Conservation (phyloP, 2,329 filamentous ascomycete species). For the Hymenoscyphus fraxineus region DNA sequence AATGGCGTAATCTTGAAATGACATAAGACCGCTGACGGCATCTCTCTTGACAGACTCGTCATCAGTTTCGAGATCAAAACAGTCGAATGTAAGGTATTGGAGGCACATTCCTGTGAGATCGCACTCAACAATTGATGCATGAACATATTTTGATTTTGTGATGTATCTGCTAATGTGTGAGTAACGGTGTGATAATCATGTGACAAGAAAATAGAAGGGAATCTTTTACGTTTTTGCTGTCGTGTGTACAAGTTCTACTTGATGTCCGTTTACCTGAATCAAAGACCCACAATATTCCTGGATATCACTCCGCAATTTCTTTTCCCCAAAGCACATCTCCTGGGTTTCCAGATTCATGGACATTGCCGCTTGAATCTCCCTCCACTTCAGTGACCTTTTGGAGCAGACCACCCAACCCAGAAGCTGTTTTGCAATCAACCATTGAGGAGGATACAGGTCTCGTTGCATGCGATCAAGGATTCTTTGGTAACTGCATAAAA, state of each 20-base stretch:
- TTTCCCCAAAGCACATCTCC: constrained; percentile 31
- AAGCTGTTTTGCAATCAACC: background rate
- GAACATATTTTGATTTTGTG: background rate
- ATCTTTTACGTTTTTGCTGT: constrained; percentile 35
- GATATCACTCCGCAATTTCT: constrained; percentile 27
- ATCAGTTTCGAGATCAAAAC: constrained; percentile 20
- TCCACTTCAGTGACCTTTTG: constrained; percentile 39
- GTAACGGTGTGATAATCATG: background rate
- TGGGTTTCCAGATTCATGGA: constrained; percentile 34
- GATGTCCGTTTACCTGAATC: constrained; percentile 32
- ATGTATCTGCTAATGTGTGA: background rate
- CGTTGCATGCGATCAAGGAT: background rate
- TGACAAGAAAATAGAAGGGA: background rate
- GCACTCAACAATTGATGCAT: constrained; percentile 17
- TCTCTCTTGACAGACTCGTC: constrained; percentile 6
- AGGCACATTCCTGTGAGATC: constrained; percentile 31
- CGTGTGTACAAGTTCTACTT: constrained; percentile 37
- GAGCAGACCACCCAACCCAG: constrained; percentile 40
- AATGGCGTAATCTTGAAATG: constrained; percentile 34
- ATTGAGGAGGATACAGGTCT: background rate
- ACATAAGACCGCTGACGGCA: constrained; percentile 21
- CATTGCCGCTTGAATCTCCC: constrained; percentile 40
- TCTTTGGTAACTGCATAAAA: background rate
- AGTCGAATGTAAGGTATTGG: constrained; percentile 31
- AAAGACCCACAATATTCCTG: constrained; percentile 39